Percentiles rank a stretch among this genome's conserved stretches.
Evolutionary conservation across 75 land plant species (phyloP).

Genomic region (Chamaecyparis obtusa): DNA sequence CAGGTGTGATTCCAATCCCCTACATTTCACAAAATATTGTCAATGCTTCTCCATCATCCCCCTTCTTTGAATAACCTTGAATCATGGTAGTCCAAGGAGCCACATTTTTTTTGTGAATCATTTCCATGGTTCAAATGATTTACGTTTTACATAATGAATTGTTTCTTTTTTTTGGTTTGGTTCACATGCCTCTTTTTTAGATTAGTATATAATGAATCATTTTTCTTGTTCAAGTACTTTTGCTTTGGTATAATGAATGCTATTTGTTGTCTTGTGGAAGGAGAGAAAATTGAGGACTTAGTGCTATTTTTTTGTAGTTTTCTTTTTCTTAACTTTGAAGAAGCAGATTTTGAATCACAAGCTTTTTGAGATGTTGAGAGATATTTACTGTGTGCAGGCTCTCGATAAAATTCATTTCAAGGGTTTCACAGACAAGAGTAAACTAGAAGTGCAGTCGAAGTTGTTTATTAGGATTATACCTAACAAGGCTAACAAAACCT

Average conservation of each 20-base stretch:
- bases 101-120: too few relatives aligned
- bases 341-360: background rate
- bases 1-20: too few relatives aligned
- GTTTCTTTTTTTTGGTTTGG: too few relatives aligned
- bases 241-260: too few relatives aligned
- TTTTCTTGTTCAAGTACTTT: too few relatives aligned
- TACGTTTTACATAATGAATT: too few relatives aligned
- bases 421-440: slow-evolving; percentile 69
- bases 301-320: background rate
- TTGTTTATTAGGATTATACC: slow-evolving; percentile 65
- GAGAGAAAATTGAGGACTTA: background rate
- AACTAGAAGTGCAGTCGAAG: slow-evolving; percentile 71
- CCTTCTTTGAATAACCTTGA: too few relatives aligned
- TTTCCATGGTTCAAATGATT: too few relatives aligned
- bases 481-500: slow-evolving; percentile 65
- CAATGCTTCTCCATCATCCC: too few relatives aligned
- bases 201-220: background rate
- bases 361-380: background rate
- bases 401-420: slow-evolving; percentile 72
- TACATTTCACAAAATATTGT: too few relatives aligned
- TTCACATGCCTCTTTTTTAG: background rate
- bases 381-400: slow-evolving; percentile 22
- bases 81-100: too few relatives aligned
- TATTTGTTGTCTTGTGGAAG: background rate
- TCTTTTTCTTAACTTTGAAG: background rate